These are phyloP conservation scores for Pezicula neosporulosa DNA, from an alignment of 2,329 filamentous ascomycete genomes.

Conservation along the genomic window DNA sequence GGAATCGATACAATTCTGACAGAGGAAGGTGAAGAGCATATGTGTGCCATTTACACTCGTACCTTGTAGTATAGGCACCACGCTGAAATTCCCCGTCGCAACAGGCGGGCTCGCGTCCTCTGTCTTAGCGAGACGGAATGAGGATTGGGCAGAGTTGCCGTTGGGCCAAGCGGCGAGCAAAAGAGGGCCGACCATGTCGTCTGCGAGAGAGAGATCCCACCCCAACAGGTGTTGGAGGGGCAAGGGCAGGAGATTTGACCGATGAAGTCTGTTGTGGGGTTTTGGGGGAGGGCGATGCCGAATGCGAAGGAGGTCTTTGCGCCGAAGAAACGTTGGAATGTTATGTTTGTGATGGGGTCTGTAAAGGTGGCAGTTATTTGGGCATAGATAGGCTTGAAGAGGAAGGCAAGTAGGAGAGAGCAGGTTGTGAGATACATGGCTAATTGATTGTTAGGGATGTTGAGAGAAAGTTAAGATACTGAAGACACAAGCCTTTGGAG, in stretches of 20 bases:
- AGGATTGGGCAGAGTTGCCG: too few relatives aligned
- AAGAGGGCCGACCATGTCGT: conserved; percentile 41
- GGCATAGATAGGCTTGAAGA: too few relatives aligned
- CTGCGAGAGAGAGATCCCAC: conserved; percentile 39
- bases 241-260: conserved; percentile 42
- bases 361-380: conserved; percentile 27
- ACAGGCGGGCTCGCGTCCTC: conserved; percentile 40
- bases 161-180: conserved; percentile 43
- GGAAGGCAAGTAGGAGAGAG: too few relatives aligned
- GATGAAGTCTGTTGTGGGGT: conserved; percentile 39
- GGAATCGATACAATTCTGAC: conserved; percentile 32
- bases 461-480: too few relatives aligned
- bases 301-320: conserved; percentile 36
- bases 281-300: conserved; percentile 40
- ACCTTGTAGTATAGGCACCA: conserved; percentile 37
- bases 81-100: conserved; percentile 35
- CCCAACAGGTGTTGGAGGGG: too few relatives aligned
- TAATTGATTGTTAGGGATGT: too few relatives aligned
- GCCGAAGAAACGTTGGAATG: conserved; percentile 36
- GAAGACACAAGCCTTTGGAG: too few relatives aligned
- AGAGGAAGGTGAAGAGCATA: conserved; percentile 44
- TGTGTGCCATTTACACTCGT: conserved; percentile 39
- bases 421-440: too few relatives aligned
- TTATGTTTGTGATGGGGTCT: conserved; percentile 30
- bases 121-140: conserved; percentile 39